Evolutionary conservation across 176 grass and related monocot genomes (phyloP).

Genomic region (Oryza officinalis): DNA sequence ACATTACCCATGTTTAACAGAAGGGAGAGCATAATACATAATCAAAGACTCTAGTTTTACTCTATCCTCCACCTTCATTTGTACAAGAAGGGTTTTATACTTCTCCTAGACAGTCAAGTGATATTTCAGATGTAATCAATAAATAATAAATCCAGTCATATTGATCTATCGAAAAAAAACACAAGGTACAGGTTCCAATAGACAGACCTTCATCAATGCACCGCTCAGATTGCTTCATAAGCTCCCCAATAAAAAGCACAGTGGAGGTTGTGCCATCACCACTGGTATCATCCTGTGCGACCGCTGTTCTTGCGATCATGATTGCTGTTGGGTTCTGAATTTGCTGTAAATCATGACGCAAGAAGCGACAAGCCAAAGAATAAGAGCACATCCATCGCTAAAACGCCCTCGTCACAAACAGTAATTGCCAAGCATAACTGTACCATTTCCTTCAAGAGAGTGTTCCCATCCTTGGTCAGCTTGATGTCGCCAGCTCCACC

Average conservation of each 20-base stretch:
- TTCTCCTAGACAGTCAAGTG: not conserved
- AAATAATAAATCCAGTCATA: not conserved
- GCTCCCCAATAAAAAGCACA: conserved; percentile 91
- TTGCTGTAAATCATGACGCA: conserved; percentile 50
- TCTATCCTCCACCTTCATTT: not conserved
- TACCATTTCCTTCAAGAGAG: conserved; percentile 98
- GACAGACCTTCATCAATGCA: conserved; percentile 81
- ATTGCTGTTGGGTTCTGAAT: conserved; percentile 98
- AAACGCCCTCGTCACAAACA: not conserved
- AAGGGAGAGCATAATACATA: not conserved
- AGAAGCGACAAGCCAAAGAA: not conserved
- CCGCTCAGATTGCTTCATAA: conserved; percentile 92
- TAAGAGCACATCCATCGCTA: not conserved
- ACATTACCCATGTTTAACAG: not conserved
- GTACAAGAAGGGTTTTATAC: not conserved
- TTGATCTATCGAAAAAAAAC: not conserved
- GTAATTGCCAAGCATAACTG: not conserved
- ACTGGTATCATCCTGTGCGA: conserved; percentile 80
- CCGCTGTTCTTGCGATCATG: conserved; percentile 94
- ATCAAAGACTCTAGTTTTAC: not conserved
- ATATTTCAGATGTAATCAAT: not conserved
- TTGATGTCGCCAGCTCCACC: conserved; percentile 97
- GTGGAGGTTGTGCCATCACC: conserved; percentile 96
- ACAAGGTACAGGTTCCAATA: not conserved
- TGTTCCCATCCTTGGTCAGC: conserved; percentile 97